Conservation (phyloP, 495 filamentous ascomycete species). For the Trichoderma erinaceum region DNA sequence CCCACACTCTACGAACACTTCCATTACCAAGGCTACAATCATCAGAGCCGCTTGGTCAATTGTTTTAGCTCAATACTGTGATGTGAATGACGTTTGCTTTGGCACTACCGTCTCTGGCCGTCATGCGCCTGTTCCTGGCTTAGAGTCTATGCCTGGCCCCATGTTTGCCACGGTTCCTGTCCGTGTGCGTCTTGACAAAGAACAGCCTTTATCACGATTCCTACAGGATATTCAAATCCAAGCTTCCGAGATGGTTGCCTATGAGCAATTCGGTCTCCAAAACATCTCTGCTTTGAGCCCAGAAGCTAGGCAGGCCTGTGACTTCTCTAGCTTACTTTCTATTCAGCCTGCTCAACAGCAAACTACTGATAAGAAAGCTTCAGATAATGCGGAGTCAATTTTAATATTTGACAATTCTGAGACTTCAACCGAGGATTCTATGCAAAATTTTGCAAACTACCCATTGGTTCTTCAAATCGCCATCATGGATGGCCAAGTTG, state of each 20-base stretch:
- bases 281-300: constrained; percentile 29
- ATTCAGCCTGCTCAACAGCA: constrained; percentile 24
- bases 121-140: constrained; percentile 36
- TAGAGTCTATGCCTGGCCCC: constrained; percentile 45
- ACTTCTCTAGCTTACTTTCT: constrained; percentile 39
- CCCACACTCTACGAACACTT: constrained; percentile 1
- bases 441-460: constrained; percentile 20
- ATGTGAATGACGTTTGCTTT: constrained; percentile 39
- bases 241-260: constrained; percentile 31
- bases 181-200: constrained; percentile 26
- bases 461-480: constrained; percentile 23
- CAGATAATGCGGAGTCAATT: constrained; percentile 5
- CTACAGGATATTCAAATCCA: constrained; percentile 29
- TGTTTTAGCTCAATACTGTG: constrained; percentile 33
- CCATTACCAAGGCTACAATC: constrained; percentile 34
- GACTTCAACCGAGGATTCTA: not conserved
- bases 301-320: constrained; percentile 28
- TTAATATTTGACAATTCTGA: constrained; percentile 17
- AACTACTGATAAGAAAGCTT: not conserved
- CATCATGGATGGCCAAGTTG: constrained; percentile 14
- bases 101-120: constrained; percentile 46
- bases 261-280: constrained; percentile 44
- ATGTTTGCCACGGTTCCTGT: constrained; percentile 55
- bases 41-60: constrained; percentile 44
- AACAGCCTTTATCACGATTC: constrained; percentile 17